Base-by-base conservation (phyloP, 169 alveolate genomes). In the Plasmodium fragile region DNA sequence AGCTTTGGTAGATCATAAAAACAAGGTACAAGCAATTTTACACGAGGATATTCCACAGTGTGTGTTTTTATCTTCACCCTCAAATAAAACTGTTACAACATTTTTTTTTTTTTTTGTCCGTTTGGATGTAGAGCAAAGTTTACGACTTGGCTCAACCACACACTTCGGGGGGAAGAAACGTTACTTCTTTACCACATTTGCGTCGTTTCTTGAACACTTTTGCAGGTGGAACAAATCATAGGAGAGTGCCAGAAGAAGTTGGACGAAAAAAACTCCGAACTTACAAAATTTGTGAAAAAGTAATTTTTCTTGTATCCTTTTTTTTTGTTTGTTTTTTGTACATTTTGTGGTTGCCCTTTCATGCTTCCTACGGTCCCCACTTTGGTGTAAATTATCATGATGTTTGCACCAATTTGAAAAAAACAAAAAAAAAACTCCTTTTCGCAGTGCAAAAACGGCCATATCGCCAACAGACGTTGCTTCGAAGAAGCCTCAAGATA, bases 1-100 rank as follows among this genome's bases (percentile, higher is more conserved):
- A 22, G 98, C 97, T 22, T 92, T 97, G 94, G 95, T 94, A 77
- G 95, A 92, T 30, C 98, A 97, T 71, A 95, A 96, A 84, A 83
- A 92, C 32, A 89, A 92, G 95, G 97, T 95, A 94, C 8, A 80
- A n/a, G 39, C 30, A 85, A 16, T 69, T 53, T 81, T 16, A 81
- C 52, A 83, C 34, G 18, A 39, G 28, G 28, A 82, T 59, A 69
- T 3, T 34, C 22, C 55, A 36, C 18, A 41, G 18, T 55, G 10
- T 22, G 92, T 71, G 11, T 55, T 34, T 43, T 25, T 10, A 41
- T 70, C 53, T 70, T 83, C 18, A 39, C 4, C 55, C 78, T n/a
- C 30, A 70, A 70, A 83, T 39, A 3, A 34, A 59, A 59, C 72
- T 59, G 34, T 80, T 45, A n/a, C 32, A 3, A 43, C 32, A 7